Evolutionary conservation across 805 yeast species (phyloP), one percentile per base, ranked within the genome.

Genomic region (Isabelozyma gotoi): DNA sequence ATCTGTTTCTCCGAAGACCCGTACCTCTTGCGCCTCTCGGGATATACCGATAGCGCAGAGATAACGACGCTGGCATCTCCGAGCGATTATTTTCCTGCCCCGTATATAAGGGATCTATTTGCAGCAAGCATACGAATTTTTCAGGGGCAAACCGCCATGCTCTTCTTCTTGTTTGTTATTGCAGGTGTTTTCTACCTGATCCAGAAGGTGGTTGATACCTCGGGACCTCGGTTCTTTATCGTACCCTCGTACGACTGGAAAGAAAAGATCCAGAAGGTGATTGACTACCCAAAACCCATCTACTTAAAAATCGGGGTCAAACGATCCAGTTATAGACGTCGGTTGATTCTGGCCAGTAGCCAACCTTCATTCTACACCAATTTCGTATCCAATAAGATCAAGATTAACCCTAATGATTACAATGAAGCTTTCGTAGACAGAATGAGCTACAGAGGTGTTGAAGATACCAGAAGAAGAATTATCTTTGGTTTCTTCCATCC

Each of bases 401-500:
- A 63, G 41, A 46, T 72, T 10, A 45, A 45, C 24, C 68, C 67
- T 1, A 52, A 39, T 7, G 77, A 72, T 45, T 53, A 55, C 40
- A 50, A 53, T 12, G 47, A 54, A 19, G 45, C 51, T 33, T 68
- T 68, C 48, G 39, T 61, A 37, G 48, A 51, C 6, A 51, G 46
- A 14, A 60, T 63, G 67, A 52, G 49, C 37, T 58, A 62, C 7
- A 55, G 74, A 32, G 67, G 59, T 40, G 60, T 62, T 2, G 48
- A 56, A 2, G 78, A 74, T 51, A 61, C 67, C 1, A 45, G 51
- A 12, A 57, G 87, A 19, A 61, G 56, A 33, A 51, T 73, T 7
- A 62, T 88, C 8, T 84, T 72, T 59, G 99, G 98, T 5, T 91
- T 86, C 57, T 90, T 94, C 70, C 99, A 94, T 65, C 99, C 99